A percentile compares a stretch with the other conserved stretches of the same genome.
These are phyloP conservation scores for Phyllosticta capitalensis DNA, from an alignment of 2,329 filamentous ascomycete genomes.

Conservation along the genomic window DNA sequence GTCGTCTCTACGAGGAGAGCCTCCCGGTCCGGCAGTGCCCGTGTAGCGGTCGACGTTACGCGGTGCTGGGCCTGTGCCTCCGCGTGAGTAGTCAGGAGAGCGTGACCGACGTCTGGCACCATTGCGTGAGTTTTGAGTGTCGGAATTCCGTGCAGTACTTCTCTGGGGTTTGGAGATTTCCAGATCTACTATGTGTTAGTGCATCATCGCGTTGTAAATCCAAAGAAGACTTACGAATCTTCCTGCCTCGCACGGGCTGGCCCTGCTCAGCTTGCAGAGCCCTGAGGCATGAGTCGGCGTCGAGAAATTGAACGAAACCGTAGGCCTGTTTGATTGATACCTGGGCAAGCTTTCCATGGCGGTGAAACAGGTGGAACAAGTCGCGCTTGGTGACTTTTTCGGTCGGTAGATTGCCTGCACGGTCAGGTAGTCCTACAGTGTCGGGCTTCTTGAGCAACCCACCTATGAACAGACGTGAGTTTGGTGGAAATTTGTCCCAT, in stretches of 20 bases:
- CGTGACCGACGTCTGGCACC: conserved; percentile 45
- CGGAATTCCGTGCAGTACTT: conserved; percentile 51
- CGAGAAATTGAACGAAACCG: conserved; percentile 91
- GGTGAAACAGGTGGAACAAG: conserved; percentile 82
- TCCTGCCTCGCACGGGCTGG: conserved; percentile 72
- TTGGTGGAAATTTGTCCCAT: conserved; percentile 72
- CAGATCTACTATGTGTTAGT: conserved; percentile 52
- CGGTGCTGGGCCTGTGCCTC: conserved; percentile 28
- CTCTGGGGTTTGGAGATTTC: conserved; percentile 86
- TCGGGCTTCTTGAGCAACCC: neutral
- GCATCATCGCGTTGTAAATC: conserved; percentile 3
- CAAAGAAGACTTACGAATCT: conserved; percentile 66
- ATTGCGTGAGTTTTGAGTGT: conserved; percentile 33
- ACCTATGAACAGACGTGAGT: conserved; percentile 76
- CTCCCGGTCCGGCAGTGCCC: conserved; percentile 21
- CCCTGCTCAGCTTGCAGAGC: conserved; percentile 75
- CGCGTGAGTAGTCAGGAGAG: conserved; percentile 52
- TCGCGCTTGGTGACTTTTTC: conserved; percentile 91
- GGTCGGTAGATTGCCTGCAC: conserved; percentile 74
- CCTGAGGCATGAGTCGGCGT: conserved; percentile 59
- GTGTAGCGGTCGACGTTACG: conserved; percentile 35
- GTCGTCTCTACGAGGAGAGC: conserved; percentile 34
- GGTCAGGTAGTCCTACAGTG: conserved; percentile 13
- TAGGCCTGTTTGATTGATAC: conserved; percentile 96
- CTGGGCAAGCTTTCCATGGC: conserved; percentile 78